Base-by-base conservation (phyloP, 805 yeast species). In the Hyphopichia homilentoma region DNA sequence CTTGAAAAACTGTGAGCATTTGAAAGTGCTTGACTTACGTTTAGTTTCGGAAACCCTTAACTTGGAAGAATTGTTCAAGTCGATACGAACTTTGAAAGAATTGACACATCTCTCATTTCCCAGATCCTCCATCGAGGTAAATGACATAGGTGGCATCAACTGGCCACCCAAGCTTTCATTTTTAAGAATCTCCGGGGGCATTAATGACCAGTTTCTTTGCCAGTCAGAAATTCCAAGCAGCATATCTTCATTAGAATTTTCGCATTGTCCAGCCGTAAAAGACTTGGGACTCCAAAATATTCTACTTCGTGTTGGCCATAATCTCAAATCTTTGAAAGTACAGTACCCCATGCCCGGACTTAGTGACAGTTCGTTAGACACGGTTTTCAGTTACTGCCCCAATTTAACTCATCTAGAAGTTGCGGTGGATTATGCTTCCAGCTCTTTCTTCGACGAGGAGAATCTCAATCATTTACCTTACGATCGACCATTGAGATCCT, bases 21-120 rank as follows among this genome's bases (percentile, higher is more conserved):
- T 90, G 35, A 68, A 68, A 40, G 73, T 77, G 2, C 62, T 90
- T 22, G 97, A 90, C 52, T 59, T 90, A 38, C 76, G 95, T 8
- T 65, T 88, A 16, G 97, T 90, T 3, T 84, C 95, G 3, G 97
- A 89, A 57, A 85, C 95, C 0, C 84, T 93, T 5, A 89, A 88
- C 43, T 64, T 93, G 30, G 73, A 78, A 30, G 93, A 86, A 49
- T 61, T 93, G 12, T 88, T 93, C 56, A 68, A 68, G 20, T 82
- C 95, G 2, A 84, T 93, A 24, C 66, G 73, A 30, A 73, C 72
- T 29, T 70, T 84, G 17, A 69, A 73, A 25, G 49, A 73, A 11
- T 64, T 93, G 35, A 85, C 86, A 21, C 83, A 81, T 34, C 61
- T 93, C 27, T 79, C 89, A 13, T 89, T 90, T 45, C 97, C 98